phyloP scores from a whole-genome alignment of 2,329 filamentous ascomycete species.

The Pseudocercospora crystallina region DNA sequence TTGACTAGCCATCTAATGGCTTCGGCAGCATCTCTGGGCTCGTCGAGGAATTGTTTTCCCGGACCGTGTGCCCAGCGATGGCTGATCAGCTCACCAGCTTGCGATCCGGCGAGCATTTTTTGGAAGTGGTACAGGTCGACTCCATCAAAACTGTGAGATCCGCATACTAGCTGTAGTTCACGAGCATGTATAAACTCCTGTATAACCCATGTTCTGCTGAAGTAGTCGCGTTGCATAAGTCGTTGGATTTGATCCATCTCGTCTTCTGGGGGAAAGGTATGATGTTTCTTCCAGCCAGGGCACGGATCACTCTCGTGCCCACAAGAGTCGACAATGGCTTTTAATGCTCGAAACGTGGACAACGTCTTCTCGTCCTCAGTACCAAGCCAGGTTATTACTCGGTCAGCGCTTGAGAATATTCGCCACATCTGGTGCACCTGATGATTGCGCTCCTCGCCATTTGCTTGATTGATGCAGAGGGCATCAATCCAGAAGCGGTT shows the following conservation, averaged over 20 bases:
- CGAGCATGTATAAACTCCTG: background rate
- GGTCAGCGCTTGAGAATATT: background rate
- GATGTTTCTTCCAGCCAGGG: no score
- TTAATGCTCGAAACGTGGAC: no score
- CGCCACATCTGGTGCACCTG: conserved; percentile 1
- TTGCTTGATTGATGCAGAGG: background rate
- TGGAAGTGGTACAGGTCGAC: no score
- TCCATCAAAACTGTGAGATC: background rate
- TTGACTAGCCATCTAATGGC: no score
- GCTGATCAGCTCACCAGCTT: no score
- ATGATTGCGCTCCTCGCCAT: background rate
- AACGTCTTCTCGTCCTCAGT: no score
- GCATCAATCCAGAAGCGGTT: background rate
- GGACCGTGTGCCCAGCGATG: no score
- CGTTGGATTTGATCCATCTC: background rate
- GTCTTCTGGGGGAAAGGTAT: no score
- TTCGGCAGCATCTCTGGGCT: background rate
- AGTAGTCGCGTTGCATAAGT: background rate
- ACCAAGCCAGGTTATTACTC: background rate
- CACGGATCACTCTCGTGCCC: no score
- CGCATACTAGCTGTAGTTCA: background rate
- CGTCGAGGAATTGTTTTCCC: no score
- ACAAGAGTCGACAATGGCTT: no score
- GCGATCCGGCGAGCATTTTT: no score
- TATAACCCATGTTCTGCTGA: background rate